Conservation (phyloP, 2,329 filamentous ascomycete species). For the Bipolaris victoriae region DNA sequence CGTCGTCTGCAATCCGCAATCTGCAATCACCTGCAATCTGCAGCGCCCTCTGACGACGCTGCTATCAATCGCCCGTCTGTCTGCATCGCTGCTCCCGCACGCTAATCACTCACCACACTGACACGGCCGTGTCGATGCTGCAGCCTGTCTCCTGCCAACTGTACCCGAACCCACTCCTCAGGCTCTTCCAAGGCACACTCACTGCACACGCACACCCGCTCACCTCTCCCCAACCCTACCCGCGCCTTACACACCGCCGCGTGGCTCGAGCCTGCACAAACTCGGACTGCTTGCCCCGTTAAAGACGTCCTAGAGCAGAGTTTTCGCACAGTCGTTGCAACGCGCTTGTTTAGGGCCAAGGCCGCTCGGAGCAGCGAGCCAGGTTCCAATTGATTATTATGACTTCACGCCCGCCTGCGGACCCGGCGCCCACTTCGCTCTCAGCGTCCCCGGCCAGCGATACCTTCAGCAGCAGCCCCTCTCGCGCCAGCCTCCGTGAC, state of each 20-base stretch:
- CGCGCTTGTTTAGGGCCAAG: constrained; percentile 43
- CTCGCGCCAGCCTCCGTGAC: constrained; percentile 21
- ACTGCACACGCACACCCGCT: too few relatives aligned
- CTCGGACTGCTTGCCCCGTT: constrained; percentile 44
- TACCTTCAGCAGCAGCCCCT: constrained; percentile 22
- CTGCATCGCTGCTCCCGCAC: background rate
- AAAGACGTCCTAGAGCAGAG: constrained; percentile 38
- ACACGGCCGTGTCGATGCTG: constrained; percentile 5
- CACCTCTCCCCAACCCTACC: constrained; percentile 19
- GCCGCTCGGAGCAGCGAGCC: constrained; percentile 38
- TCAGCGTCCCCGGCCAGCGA: constrained; percentile 21
- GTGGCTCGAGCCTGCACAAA: constrained; percentile 28
- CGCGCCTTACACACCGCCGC: constrained; percentile 35
- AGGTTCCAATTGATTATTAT: constrained; percentile 42
- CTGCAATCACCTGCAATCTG: background rate
- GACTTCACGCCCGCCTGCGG: constrained; percentile 40
- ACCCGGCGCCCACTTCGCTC: constrained; percentile 26
- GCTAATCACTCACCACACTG: background rate
- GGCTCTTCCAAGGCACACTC: constrained; percentile 22
- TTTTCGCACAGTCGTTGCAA: constrained; percentile 40
- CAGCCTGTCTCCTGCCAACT: constrained; percentile 3
- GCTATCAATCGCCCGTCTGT: constrained; percentile 2
- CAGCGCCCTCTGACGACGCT: background rate
- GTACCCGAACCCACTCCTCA: constrained; percentile 20
- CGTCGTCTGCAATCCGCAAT: background rate